phyloP scores from a whole-genome alignment of 345 rosid species.

The Rhodamnia rubescens region DNA sequence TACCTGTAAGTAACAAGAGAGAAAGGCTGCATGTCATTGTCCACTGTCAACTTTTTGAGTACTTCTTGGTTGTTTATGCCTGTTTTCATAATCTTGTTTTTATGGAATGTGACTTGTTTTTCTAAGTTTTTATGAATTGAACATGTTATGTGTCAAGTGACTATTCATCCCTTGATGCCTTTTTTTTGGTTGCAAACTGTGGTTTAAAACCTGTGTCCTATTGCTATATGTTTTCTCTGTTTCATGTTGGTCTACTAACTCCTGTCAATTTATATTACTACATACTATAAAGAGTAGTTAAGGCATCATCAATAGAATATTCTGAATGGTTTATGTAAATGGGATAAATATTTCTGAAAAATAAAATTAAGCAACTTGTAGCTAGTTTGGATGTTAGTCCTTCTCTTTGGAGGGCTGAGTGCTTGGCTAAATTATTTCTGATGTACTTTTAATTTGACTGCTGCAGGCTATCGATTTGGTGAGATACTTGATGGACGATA shows the following conservation, averaged over 20 bases:
- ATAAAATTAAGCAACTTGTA: background rate
- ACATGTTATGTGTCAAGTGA: background rate
- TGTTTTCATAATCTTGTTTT: background rate
- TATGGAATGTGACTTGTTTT: background rate
- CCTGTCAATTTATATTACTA: background rate
- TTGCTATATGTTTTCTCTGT: background rate
- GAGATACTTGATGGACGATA: conserved; percentile 91
- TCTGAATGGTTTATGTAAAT: background rate
- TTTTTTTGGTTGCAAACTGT: too few species aligned
- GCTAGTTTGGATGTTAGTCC: background rate
- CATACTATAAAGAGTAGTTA: background rate
- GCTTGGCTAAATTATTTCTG: background rate
- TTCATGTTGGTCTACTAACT: background rate
- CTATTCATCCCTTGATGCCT: background rate
- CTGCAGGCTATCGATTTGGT: conserved; percentile 83
- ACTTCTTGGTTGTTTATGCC: background rate
- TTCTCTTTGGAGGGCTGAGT: background rate
- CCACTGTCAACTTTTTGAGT: background rate
- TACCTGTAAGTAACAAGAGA: background rate
- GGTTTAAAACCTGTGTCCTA: background rate
- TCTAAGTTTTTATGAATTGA: background rate
- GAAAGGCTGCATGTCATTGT: background rate
- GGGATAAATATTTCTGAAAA: background rate
- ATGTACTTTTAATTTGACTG: background rate
- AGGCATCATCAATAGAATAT: background rate